Evolutionary conservation across 2,329 filamentous ascomycete genomes (phyloP).

Genomic region (Phaeophleospora eucalypticola): DNA sequence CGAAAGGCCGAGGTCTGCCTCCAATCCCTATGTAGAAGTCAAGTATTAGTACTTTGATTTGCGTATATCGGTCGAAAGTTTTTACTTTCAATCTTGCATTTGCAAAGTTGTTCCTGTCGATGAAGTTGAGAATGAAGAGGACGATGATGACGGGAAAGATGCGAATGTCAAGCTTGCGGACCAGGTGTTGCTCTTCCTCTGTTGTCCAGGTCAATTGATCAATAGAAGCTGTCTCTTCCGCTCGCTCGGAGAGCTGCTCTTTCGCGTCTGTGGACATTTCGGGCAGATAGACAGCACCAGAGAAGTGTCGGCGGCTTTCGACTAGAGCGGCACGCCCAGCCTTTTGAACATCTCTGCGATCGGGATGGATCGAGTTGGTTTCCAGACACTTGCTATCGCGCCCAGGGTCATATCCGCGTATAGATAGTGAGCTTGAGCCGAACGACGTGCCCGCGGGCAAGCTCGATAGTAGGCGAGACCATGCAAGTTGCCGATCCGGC

Average conservation of each 20-base stretch:
- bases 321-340: no score
- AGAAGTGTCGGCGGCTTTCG: no score
- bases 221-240: neutral
- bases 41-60: neutral
- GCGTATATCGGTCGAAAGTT: neutral
- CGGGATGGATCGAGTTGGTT: no score
- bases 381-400: neutral
- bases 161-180: constrained; percentile 14
- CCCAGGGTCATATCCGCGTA: neutral
- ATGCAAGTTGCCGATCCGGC: neutral
- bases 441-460: neutral
- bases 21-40: constrained; percentile 3
- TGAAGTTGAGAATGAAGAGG: constrained; percentile 26
- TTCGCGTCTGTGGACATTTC: neutral
- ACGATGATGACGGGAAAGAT: constrained; percentile 19
- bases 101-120: constrained; percentile 24
- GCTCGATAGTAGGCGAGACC: neutral
- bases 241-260: neutral
- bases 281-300: no score
- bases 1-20: constrained; percentile 10
- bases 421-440: neutral
- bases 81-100: constrained; percentile 10
- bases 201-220: neutral
- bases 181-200: constrained; percentile 8
- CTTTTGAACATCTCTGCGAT: no score